Evolutionary conservation across 805 yeast species (phyloP).

Genomic region (Yarrowia sp.): DNA sequence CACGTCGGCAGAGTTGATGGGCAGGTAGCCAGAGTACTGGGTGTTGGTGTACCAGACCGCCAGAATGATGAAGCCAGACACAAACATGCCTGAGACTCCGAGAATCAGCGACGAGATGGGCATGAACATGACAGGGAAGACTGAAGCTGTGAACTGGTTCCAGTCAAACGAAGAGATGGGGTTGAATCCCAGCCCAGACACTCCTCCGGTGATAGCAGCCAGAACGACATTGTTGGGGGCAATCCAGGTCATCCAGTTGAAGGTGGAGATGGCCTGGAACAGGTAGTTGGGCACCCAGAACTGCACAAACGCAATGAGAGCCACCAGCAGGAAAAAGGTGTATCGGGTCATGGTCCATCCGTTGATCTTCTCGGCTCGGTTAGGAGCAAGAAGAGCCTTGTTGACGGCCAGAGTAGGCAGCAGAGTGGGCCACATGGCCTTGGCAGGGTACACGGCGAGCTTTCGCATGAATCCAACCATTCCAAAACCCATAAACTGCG

Average conservation of each 20-base stretch:
- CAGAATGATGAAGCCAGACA: conserved; percentile 57
- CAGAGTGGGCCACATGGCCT: conserved; percentile 62
- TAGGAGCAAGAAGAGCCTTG: conserved; percentile 50
- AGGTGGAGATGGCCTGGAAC: conserved; percentile 56
- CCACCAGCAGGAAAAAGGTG: conserved; percentile 56
- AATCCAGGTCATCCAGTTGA: conserved; percentile 70
- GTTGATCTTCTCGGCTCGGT: conserved; percentile 55
- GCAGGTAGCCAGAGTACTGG: conserved; percentile 67
- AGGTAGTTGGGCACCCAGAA: conserved; percentile 74
- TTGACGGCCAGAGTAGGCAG: conserved; percentile 56
- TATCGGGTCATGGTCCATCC: conserved; percentile 68
- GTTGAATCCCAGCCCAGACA: conserved; percentile 59
- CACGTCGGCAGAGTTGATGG: conserved; percentile 62
- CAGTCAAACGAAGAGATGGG: conserved; percentile 64
- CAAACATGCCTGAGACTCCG: conserved; percentile 54
- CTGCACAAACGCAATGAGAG: conserved; percentile 58
- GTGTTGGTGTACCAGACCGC: conserved; percentile 61
- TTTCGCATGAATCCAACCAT: conserved; percentile 70
- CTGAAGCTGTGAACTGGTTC: conserved; percentile 62
- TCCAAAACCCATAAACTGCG: conserved; percentile 71
- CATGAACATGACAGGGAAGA: conserved; percentile 56
- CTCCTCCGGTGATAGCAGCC: conserved; percentile 59
- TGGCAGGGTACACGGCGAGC: conserved; percentile 61
- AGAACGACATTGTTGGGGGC: conserved; percentile 58
- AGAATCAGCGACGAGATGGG: conserved; percentile 53